These are phyloP conservation scores for Nitzschia inconspicua DNA, from an alignment of 108 stramenopile species.

Conservation along the genomic window DNA sequence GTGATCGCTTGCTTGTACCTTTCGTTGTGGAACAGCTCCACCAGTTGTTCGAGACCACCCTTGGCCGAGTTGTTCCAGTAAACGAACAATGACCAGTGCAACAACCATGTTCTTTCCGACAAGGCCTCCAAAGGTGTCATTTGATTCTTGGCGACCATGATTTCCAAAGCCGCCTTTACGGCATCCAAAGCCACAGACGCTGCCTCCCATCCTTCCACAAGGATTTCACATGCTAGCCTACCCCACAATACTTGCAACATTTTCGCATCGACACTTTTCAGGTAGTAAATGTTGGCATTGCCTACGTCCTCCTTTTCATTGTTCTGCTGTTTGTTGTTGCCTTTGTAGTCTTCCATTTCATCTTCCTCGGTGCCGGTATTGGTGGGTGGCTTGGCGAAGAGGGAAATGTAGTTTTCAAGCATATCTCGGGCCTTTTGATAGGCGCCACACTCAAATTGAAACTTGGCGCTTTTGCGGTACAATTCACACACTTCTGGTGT, in stretches of 20 bases:
- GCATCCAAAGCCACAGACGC: slow-evolving; percentile 80
- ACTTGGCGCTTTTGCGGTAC: slow-evolving; percentile 85
- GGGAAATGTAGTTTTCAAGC: slow-evolving; percentile 84
- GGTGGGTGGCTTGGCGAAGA: slow-evolving; percentile 64
- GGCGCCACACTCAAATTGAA: slow-evolving; percentile 93
- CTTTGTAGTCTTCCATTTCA: slow-evolving; percentile 27
- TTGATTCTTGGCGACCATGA: slow-evolving; percentile 46
- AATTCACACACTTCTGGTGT: slow-evolving; percentile 70
- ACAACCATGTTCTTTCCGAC: slow-evolving; percentile 95
- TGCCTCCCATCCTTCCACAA: slow-evolving; percentile 90
- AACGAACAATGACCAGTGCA: slow-evolving; percentile 98
- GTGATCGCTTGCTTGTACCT: slow-evolving; percentile 96
- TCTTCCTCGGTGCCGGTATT: slow-evolving; percentile 54
- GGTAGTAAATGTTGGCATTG: slow-evolving; percentile 79
- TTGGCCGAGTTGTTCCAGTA: slow-evolving; percentile 92
- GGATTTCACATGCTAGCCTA: slow-evolving; percentile 84
- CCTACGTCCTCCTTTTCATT: slow-evolving; percentile 57
- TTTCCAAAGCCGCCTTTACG: slow-evolving; percentile 81
- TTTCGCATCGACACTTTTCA: slow-evolving; percentile 55
- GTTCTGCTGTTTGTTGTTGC: slow-evolving; percentile 18
- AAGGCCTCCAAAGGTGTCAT: slow-evolving; percentile 86
- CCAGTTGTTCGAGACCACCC: slow-evolving; percentile 82
- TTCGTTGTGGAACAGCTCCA: slow-evolving; percentile 84
- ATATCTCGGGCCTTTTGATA: slow-evolving; percentile 77
- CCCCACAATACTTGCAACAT: slow-evolving; percentile 91